These are phyloP conservation scores for Micractinium sp. DNA, from an alignment of 139 green algal species.

Conservation along the genomic window DNA sequence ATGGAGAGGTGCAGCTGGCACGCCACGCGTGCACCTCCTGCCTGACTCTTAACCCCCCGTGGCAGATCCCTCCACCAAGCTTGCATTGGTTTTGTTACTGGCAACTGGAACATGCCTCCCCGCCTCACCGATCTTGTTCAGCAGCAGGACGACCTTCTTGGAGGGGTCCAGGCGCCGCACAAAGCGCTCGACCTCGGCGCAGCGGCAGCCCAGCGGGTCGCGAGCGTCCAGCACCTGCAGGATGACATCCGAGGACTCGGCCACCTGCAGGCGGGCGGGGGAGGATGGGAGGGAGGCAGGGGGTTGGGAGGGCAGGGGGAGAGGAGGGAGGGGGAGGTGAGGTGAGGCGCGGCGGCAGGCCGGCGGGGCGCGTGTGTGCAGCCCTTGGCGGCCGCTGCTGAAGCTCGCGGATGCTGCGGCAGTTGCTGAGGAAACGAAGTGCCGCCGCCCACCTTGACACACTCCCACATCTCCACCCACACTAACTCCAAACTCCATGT, in stretches of 20 bases:
- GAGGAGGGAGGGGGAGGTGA: too few relatives aligned
- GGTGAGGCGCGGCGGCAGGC: too few relatives aligned
- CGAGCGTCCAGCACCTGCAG: constrained; percentile 95
- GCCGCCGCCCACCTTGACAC: background rate
- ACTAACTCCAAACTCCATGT: too few relatives aligned
- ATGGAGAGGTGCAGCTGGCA: too few relatives aligned
- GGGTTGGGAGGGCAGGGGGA: background rate
- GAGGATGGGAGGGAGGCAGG: background rate
- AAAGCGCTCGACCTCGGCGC: constrained; percentile 92
- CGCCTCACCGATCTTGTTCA: constrained; percentile 96
- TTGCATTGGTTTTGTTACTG: too few relatives aligned
- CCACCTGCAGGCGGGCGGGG: constrained; percentile 57
- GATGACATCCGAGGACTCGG: constrained; percentile 93
- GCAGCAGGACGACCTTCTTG: constrained; percentile 95
- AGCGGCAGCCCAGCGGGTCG: constrained; percentile 92
- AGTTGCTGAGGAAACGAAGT: too few relatives aligned
- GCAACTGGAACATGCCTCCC: background rate
- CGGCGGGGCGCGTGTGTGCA: too few relatives aligned
- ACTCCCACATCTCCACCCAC: background rate
- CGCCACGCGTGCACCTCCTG: too few relatives aligned
- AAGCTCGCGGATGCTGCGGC: too few relatives aligned
- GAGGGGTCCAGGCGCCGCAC: constrained; percentile 76
- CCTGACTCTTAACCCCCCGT: too few relatives aligned
- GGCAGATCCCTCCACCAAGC: too few relatives aligned
- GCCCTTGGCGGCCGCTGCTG: too few relatives aligned